Evolutionary conservation across 805 yeast species (phyloP).

Genomic region (Metschnikowia lochheadii): DNA sequence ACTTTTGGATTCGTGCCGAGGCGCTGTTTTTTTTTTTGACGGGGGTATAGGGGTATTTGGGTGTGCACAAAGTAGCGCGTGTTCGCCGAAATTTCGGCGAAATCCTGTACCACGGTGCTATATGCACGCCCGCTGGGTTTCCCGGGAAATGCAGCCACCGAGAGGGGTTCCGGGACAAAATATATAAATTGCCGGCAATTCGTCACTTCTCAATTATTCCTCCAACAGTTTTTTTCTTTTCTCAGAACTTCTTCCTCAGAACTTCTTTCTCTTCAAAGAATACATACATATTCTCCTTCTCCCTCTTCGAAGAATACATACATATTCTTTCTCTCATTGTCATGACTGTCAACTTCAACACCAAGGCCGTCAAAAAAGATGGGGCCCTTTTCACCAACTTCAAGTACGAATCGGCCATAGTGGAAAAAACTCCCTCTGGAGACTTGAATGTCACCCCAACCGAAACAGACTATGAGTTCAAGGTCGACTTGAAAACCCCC

Average conservation of each 20-base stretch:
- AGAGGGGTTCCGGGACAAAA: not conserved
- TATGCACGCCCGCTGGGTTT: slow-evolving; percentile 3
- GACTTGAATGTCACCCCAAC: slow-evolving; percentile 65
- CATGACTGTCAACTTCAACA: slow-evolving; percentile 19
- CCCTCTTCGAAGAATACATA: not conserved
- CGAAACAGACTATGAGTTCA: slow-evolving; percentile 73
- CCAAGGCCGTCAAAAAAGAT: slow-evolving; percentile 46
- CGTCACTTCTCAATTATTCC: not conserved
- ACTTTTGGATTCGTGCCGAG: not conserved
- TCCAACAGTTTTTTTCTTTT: not conserved
- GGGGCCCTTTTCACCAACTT: slow-evolving; percentile 57
- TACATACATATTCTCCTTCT: too few relatives aligned
- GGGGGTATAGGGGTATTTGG: not conserved
- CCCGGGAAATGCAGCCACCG: not conserved
- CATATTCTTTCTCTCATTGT: not conserved
- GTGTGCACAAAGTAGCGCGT: slow-evolving; percentile 6
- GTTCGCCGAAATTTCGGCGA: slow-evolving; percentile 21
- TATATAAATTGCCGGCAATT: not conserved
- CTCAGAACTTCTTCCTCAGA: not conserved
- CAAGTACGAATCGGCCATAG: slow-evolving; percentile 73
- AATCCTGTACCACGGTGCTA: not conserved
- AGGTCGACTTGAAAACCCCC: slow-evolving; percentile 76
- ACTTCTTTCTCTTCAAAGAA: too few relatives aligned
- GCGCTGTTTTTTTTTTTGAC: not conserved
- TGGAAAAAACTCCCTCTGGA: slow-evolving; percentile 50